Percentiles rank a stretch among this genome's conserved stretches.
Conservation (phyloP, 768 basidiomycete species). For the Clitopilus passeckerianus region DNA sequence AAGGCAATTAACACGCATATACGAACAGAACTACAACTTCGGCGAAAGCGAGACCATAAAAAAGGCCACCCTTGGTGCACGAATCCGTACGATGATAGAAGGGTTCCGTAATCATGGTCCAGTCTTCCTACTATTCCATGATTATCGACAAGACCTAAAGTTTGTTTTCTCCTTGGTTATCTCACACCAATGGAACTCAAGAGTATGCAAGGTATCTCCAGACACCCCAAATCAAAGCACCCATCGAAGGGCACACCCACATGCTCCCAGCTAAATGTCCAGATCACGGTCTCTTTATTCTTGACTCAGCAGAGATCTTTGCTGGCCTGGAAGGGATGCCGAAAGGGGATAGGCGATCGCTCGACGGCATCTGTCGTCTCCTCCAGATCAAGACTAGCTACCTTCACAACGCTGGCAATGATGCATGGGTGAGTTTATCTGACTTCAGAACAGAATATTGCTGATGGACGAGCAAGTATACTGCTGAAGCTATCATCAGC, state of each 20-base stretch:
- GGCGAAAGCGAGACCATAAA: constrained; percentile 56
- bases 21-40: constrained; percentile 56
- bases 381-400: constrained; percentile 51
- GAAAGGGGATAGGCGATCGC: constrained; percentile 42
- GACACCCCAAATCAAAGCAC: constrained; percentile 42
- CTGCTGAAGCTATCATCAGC: constrained; percentile 53
- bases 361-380: constrained; percentile 60
- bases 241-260: constrained; percentile 45
- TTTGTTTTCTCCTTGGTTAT: constrained; percentile 25
- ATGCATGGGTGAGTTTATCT: constrained; percentile 62
- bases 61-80: constrained; percentile 44
- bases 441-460: neutral
- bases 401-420: constrained; percentile 85
- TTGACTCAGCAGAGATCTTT: constrained; percentile 77
- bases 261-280: constrained; percentile 46
- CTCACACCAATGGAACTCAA: neutral
- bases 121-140: constrained; percentile 79
- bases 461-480: constrained; percentile 45
- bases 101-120: constrained; percentile 42
- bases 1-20: neutral
- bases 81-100: constrained; percentile 42
- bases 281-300: constrained; percentile 49
- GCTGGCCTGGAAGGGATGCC: constrained; percentile 65
- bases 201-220: constrained; percentile 43
- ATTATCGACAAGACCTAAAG: constrained; percentile 75